These are phyloP conservation scores for Polytolypa hystricis DNA, from an alignment of 2,329 filamentous ascomycete genomes.

Conservation along the genomic window DNA sequence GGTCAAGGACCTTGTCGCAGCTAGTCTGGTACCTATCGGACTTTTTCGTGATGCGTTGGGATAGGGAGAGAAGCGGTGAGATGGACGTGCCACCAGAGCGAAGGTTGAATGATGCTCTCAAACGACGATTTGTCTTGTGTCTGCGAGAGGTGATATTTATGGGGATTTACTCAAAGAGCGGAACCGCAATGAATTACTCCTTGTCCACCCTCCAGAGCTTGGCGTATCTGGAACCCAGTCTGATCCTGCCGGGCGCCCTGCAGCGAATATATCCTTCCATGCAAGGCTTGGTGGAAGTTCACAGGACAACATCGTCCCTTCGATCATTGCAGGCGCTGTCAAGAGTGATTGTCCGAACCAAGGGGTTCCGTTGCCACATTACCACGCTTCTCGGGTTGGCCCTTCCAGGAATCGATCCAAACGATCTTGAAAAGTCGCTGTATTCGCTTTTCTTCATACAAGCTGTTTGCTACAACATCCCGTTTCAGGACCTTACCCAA, in stretches of 20 bases:
- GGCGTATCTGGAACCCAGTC: conserved; percentile 77
- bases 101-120: conserved; percentile 67
- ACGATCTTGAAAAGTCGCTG: conserved; percentile 92
- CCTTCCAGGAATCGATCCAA: conserved; percentile 91
- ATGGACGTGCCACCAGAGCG: conserved; percentile 74
- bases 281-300: conserved; percentile 92
- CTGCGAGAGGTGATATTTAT: conserved; percentile 92
- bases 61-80: conserved; percentile 85
- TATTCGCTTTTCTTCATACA: conserved; percentile 93
- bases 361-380: conserved; percentile 93
- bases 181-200: conserved; percentile 81
- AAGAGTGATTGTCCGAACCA: conserved; percentile 80
- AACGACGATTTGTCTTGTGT: conserved; percentile 77
- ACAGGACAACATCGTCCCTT: conserved; percentile 87
- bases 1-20: conserved; percentile 84
- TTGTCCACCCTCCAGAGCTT: conserved; percentile 81
- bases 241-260: conserved; percentile 84
- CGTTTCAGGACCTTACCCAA: conserved; percentile 70
- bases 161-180: conserved; percentile 95
- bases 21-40: conserved; percentile 87
- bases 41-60: conserved; percentile 96
- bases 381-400: conserved; percentile 88
- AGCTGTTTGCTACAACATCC: conserved; percentile 90
- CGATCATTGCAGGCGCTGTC: conserved; percentile 86
- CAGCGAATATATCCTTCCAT: conserved; percentile 95